phyloP scores from a whole-genome alignment of 208 protist species.

The Trypanosoma vivax region DNA sequence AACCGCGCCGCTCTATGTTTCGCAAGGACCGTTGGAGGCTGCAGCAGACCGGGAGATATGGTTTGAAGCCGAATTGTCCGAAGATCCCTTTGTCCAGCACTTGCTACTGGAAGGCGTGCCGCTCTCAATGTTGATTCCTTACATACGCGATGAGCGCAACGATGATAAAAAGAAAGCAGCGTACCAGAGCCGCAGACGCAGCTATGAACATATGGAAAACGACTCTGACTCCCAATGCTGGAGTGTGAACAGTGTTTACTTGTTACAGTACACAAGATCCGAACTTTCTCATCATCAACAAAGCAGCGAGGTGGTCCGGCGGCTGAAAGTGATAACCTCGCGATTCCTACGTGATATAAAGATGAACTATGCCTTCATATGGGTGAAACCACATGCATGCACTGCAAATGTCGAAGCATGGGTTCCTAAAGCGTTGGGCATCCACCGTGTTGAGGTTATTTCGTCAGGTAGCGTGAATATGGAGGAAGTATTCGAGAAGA shows the following conservation, averaged over 20 bases:
- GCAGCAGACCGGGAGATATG: slow-evolving; percentile 56
- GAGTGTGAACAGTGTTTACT: not conserved
- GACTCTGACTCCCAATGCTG: too few relatives aligned
- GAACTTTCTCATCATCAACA: slow-evolving; percentile 21
- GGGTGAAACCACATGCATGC: slow-evolving; percentile 65
- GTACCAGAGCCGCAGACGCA: not conserved
- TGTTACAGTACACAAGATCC: slow-evolving; percentile 11
- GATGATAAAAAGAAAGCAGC: not conserved
- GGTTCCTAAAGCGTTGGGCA: slow-evolving; percentile 34
- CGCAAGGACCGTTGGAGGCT: slow-evolving; percentile 50
- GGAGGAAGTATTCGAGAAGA: slow-evolving; percentile 27
- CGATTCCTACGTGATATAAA: slow-evolving; percentile 18
- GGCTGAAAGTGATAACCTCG: slow-evolving; percentile 24
- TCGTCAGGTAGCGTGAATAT: slow-evolving; percentile 39
- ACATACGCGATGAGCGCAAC: slow-evolving; percentile 4
- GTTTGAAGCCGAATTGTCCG: slow-evolving; percentile 20
- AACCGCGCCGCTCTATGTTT: slow-evolving; percentile 41
- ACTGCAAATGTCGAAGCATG: slow-evolving; percentile 32
- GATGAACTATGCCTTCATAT: slow-evolving; percentile 74
- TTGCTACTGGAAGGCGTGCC: slow-evolving; percentile 43
- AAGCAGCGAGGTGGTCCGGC: slow-evolving; percentile 30
- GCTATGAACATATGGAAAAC: not conserved
- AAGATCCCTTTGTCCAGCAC: slow-evolving; percentile 35
- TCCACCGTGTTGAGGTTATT: slow-evolving; percentile 38
- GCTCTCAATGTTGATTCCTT: slow-evolving; percentile 22